Percentiles rank a stretch among this genome's conserved stretches.
These are phyloP conservation scores for Microdochium bolleyi DNA, from an alignment of 2,329 filamentous ascomycete species.

Conservation along the genomic window DNA sequence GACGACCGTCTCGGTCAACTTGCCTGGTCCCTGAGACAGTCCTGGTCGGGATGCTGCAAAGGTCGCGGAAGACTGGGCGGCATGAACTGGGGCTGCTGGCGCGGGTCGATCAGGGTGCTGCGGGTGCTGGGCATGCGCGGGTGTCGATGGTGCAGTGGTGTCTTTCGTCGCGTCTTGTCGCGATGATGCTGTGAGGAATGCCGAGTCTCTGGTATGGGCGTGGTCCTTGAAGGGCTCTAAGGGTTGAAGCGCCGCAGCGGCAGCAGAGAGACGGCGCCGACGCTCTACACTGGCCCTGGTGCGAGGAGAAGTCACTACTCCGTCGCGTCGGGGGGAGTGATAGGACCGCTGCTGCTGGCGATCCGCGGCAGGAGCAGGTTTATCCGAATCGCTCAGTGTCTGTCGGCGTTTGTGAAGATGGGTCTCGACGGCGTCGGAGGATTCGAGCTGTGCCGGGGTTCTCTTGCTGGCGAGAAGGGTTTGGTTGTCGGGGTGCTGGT, in stretches of 20 bases:
- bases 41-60: neutral
- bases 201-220: neutral
- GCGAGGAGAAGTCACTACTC: neutral
- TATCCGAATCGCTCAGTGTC: neutral
- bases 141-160: neutral
- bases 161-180: neutral
- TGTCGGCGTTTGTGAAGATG: neutral
- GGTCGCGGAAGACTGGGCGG: neutral
- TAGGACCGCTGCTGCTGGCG: neutral
- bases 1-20: conserved; percentile 17
- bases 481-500: neutral
- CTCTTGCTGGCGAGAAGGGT: neutral
- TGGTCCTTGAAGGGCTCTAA: neutral
- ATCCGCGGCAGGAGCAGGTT: neutral
- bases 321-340: neutral
- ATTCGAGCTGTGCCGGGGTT: neutral
- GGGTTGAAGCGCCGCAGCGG: neutral
- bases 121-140: neutral
- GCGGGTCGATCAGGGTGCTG: neutral
- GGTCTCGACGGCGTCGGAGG: neutral
- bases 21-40: conserved; percentile 3
- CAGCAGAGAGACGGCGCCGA: neutral
- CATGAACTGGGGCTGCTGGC: neutral
- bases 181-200: neutral
- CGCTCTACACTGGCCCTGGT: neutral